Evolutionary conservation across 805 yeast species (phyloP).

Genomic region (Pichia paraexigua): DNA sequence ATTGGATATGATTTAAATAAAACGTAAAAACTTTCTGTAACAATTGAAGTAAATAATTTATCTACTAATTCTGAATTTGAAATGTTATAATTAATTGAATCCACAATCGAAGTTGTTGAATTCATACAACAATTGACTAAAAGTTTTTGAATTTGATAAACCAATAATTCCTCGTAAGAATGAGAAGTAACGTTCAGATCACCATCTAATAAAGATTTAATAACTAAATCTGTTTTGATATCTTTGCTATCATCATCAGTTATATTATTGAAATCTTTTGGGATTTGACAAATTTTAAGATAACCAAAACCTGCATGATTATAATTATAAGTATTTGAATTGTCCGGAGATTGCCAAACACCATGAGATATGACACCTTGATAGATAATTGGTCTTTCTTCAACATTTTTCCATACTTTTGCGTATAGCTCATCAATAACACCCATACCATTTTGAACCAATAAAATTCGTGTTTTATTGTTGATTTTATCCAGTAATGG

Average conservation of each 20-base stretch:
- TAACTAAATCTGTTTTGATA: conserved; percentile 17
- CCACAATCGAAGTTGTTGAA: conserved; percentile 69
- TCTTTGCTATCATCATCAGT: conserved; percentile 8
- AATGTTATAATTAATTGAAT: conserved; percentile 73
- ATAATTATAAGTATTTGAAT: conserved; percentile 32
- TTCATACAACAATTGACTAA: conserved; percentile 78
- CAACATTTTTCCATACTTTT: conserved; percentile 43
- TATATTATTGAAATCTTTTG: conserved; percentile 26
- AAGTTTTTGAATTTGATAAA: conserved; percentile 64
- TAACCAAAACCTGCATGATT: conserved; percentile 70
- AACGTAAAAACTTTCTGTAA: conserved; percentile 38
- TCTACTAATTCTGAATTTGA: conserved; percentile 31
- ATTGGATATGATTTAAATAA: conserved; percentile 28
- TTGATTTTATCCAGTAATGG: conserved; percentile 45
- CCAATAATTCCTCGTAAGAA: conserved; percentile 38
- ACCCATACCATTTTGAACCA: conserved; percentile 89
- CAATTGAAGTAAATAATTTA: conserved; percentile 32
- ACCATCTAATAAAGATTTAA: conserved; percentile 19
- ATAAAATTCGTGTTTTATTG: conserved; percentile 45
- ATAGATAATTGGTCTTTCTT: conserved; percentile 46
- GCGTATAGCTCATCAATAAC: conserved; percentile 43
- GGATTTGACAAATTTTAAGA: conserved; percentile 50
- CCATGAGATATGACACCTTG: conserved; percentile 86
- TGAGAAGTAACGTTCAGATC: conserved; percentile 26
- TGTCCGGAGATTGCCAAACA: conserved; percentile 38